These are phyloP conservation scores for Suillus cothurnatus DNA, from an alignment of 768 basidiomycete genomes.

Conservation along the genomic window DNA sequence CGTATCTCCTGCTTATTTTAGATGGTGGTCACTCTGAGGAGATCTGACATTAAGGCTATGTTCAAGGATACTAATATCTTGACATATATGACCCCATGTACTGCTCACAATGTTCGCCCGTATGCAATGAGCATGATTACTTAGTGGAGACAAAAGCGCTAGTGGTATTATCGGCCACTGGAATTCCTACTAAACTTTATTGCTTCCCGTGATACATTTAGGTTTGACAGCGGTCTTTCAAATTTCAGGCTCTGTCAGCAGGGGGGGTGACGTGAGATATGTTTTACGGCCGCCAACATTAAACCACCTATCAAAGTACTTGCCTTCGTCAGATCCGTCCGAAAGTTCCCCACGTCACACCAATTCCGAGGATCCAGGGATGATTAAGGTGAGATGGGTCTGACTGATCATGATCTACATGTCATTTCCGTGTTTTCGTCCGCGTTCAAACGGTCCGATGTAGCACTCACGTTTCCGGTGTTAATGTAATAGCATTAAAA, in stretches of 20 bases:
- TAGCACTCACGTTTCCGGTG: slow-evolving; percentile 4
- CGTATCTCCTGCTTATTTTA: no score
- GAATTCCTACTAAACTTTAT: not conserved
- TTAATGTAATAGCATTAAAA: not conserved
- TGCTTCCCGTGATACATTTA: not conserved
- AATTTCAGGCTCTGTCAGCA: not conserved
- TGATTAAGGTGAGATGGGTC: not conserved
- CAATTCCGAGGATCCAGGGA: slow-evolving; percentile 12
- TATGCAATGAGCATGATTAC: no score
- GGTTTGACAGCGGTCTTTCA: not conserved
- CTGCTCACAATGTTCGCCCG: no score
- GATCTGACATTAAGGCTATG: no score
- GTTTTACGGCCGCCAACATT: not conserved
- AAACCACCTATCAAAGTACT: not conserved
- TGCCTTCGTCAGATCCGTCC: not conserved
- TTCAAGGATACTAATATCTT: no score
- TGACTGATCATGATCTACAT: slow-evolving; percentile 19
- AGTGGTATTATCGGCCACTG: no score
- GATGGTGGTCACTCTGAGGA: no score
- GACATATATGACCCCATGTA: no score
- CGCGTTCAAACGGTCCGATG: not conserved
- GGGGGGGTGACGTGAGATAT: not conserved
- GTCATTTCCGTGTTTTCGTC: not conserved
- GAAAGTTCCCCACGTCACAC: not conserved
- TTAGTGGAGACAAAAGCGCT: no score